Base-by-base conservation (phyloP, 495 filamentous ascomycete genomes). In the Neurospora terricola region DNA sequence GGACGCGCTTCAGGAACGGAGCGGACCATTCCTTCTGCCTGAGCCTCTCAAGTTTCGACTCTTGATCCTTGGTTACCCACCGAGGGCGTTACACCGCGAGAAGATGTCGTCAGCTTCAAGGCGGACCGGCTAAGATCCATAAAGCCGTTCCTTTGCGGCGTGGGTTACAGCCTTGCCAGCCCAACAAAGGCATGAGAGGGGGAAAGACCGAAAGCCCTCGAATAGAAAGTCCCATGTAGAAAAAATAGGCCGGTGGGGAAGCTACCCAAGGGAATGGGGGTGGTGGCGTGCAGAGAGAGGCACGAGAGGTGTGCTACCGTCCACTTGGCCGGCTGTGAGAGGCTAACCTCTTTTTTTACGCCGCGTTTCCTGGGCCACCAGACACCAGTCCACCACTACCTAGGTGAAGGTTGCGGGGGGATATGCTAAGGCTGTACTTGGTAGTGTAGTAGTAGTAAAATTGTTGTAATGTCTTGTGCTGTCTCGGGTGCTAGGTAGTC, bases 311-410 rank as follows among this genome's bases (percentile, higher is more conserved):
- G 70, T 73, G 69, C 69, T 72, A 71, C 69, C 75, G 75, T 79
- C 80, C 77, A 79, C 80, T 76, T 80, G 78, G 75, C 76, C 43
- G 73, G 70, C 39, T 77, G 77, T 81, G 78, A 81, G 79, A 81
- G 79, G 79, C 75, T 74, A 72, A 75, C 34, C n/a, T 27, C 23
- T 23, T 68, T 71, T 69, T 27, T 72, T 62, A 30, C 71, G 38
- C 72, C 38, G 37, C n/a, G 16, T 30, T 36, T 70, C 37, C 43
- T 71, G 68, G 39, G 66, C 69, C 71, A 70, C 62, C 68, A 72
- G 72, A 73, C 72, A 70, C 66, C 71, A 74, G 70, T 72, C 70
- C 16, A n/a, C 40, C 23, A 21, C 59, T 73, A 72, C 73, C 72
- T 38, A 14, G 21, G 6, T 14, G 36, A 11, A 21, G 38, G 30